A percentile compares a stretch with the other conserved stretches of the same genome.
Evolutionary conservation across 2,329 filamentous ascomycete genomes (phyloP).

Genomic region (Apiospora arundinis): DNA sequence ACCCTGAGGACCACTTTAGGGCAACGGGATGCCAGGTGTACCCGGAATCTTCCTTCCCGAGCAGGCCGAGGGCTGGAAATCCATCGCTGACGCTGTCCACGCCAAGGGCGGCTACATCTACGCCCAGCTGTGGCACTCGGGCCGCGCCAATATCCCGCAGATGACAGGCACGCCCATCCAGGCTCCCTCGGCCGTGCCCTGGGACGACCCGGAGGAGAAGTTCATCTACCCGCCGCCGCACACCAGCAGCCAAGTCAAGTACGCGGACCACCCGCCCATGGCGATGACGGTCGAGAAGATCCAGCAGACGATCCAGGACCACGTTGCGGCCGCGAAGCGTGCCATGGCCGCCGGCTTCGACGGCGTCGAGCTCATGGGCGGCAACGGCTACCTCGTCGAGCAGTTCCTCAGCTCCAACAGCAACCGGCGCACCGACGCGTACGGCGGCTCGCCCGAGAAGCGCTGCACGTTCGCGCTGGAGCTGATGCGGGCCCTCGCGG

Average conservation of each 20-base stretch:
- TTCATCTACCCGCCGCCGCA: slow-evolving; percentile 31
- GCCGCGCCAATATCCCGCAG: slow-evolving; percentile 46
- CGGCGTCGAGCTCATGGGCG: slow-evolving; percentile 48
- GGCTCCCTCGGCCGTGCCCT: slow-evolving; percentile 26
- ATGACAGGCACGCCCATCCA: slow-evolving; percentile 27
- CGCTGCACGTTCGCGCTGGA: slow-evolving; percentile 41
- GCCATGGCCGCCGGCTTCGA: slow-evolving; percentile 53
- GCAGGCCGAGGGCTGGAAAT: slow-evolving; percentile 63
- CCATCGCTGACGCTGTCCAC: slow-evolving; percentile 65
- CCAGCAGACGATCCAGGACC: slow-evolving; percentile 34
- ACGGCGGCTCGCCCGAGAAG: slow-evolving; percentile 40
- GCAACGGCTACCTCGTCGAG: slow-evolving; percentile 33
- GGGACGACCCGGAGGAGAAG: slow-evolving; percentile 31
- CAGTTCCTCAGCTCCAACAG: slow-evolving; percentile 33
- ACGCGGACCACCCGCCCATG: slow-evolving; percentile 44
- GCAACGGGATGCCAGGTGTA: slow-evolving; percentile 46
- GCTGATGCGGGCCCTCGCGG: slow-evolving; percentile 37
- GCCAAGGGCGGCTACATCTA: slow-evolving; percentile 63
- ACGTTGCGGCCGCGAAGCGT: slow-evolving; percentile 31
- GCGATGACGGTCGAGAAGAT: slow-evolving; percentile 44
- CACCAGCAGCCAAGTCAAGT: slow-evolving; percentile 24
- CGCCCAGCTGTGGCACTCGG: slow-evolving; percentile 66
- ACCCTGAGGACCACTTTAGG: not conserved
- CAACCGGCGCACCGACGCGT: slow-evolving; percentile 39
- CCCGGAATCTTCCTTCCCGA: slow-evolving; percentile 61